These are phyloP conservation scores for Phytopythium ostracodes DNA, from an alignment of 352 stramenopile genomes.

Conservation along the genomic window DNA sequence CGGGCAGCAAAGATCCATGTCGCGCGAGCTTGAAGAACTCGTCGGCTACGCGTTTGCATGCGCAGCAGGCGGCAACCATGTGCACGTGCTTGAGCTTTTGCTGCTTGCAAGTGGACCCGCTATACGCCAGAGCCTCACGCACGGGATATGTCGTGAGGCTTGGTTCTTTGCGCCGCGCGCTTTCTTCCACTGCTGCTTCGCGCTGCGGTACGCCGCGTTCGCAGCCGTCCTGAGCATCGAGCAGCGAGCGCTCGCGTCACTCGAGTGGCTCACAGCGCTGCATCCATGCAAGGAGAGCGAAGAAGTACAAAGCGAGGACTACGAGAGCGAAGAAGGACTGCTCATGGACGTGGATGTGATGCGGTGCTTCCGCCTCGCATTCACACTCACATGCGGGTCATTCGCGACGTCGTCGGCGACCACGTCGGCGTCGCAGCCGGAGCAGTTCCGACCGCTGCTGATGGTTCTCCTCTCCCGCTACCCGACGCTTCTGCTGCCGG, in stretches of 20 bases:
- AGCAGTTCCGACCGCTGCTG: constrained; percentile 34
- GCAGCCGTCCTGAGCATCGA: constrained; percentile 37
- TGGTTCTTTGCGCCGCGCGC: constrained; percentile 23
- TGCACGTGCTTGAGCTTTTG: constrained; percentile 10
- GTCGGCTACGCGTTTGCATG: constrained; percentile 17
- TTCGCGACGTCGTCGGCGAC: constrained; percentile 10
- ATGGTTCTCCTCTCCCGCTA: constrained; percentile 29
- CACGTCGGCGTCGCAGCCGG: constrained; percentile 11
- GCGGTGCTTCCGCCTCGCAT: constrained; percentile 29
- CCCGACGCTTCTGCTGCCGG: constrained; percentile 20
- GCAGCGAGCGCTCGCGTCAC: constrained; percentile 26
- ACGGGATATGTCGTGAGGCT: constrained; percentile 31
- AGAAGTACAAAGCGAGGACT: neutral
- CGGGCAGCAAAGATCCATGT: neutral
- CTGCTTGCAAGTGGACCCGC: constrained; percentile 6
- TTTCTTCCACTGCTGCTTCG: constrained; percentile 27
- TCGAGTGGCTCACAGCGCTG: constrained; percentile 23
- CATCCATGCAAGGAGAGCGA: neutral
- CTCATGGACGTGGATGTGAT: constrained; percentile 35
- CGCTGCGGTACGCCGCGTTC: constrained; percentile 38
- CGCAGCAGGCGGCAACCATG: constrained; percentile 10
- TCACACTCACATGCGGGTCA: constrained; percentile 23
- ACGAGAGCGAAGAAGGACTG: constrained; percentile 6
- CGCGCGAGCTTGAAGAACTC: constrained; percentile 14
- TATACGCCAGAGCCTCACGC: constrained; percentile 15